Evolutionary conservation across 2,329 filamentous ascomycete species (phyloP), one percentile per base, ranked within the genome.

Genomic region (Claviceps lovelessii): DNA sequence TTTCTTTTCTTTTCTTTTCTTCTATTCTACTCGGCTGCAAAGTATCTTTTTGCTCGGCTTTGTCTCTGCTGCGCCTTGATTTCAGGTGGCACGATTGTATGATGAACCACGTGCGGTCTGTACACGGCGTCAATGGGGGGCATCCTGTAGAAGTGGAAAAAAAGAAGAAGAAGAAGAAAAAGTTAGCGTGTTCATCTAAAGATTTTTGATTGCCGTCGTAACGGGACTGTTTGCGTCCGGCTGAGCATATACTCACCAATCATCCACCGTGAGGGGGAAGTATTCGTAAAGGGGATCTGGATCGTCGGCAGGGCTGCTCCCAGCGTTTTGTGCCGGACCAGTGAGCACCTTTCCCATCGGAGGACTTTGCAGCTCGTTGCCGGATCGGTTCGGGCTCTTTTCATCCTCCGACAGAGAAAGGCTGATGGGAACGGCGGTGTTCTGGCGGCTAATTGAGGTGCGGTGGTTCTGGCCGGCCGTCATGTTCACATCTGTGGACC

Each of bases 211-310:
- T 33, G 31, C 31, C 31, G 31, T 33, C 31, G 9, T 33, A 4
- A 23, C 23, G 31, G 5, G 31, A 33, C 31, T 3, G 23, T 23
- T 33, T 9, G 31, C 6, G 31, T 33, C 10, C 28, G 23, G 23
- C 19, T 7, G 9, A 7, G 17, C 35, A 44, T 17, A 37, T 41
- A 54, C 70, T 63, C 67, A 80, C 86, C 86, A 96, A 64, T 96
- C 90, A 67, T 96, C 90, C 56, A 95, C 72, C 51, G 86, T 90
- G 17, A 97, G 75, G 0, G 90, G 90, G 60, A 97, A 96, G 66
- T 97, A 96, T 70, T 97, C 90, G 66, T 96, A 96, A 19, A 96
- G 73, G 60, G 90, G 73, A 68, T 96, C 90, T 0, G 84, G 84
- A 61, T 85, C 85, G 62, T 95, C 89, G 59, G 83, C 71, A 39